Percentiles rank a stretch among this genome's conserved stretches.
Evolutionary conservation across 2,329 filamentous ascomycete genomes (phyloP).

Genomic region (Cladosporium colombiae): DNA sequence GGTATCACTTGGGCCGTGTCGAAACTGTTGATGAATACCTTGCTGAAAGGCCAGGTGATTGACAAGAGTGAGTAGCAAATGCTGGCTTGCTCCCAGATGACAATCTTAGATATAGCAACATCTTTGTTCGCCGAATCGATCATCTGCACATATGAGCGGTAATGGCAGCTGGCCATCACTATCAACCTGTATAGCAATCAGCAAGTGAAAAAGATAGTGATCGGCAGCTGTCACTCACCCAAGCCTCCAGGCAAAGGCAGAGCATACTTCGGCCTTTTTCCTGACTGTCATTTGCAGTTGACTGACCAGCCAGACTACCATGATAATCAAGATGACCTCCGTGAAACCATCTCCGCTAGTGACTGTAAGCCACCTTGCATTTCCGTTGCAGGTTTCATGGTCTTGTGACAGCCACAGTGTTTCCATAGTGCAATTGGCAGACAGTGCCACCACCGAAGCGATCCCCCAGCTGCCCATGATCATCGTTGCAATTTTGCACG

Average conservation of each 20-base stretch:
- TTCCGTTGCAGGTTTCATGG: neutral
- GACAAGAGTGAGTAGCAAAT: conserved; percentile 3
- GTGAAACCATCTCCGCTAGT: neutral
- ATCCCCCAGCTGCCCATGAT: neutral
- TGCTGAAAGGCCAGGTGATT: conserved; percentile 8
- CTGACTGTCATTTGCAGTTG: neutral
- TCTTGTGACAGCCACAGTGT: neutral
- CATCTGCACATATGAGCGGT: neutral
- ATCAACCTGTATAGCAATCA: neutral
- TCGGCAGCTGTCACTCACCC: neutral
- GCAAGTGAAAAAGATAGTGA: neutral
- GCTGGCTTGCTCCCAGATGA: neutral
- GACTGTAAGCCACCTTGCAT: neutral
- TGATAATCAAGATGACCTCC: neutral
- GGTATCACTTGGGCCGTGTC: neutral
- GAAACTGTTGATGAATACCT: neutral
- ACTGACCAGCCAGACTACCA: neutral
- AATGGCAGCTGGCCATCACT: neutral
- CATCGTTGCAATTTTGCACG: neutral
- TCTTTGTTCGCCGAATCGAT: neutral
- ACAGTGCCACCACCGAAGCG: neutral
- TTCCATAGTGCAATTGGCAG: neutral
- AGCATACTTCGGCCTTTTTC: neutral
- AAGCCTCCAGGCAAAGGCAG: neutral
- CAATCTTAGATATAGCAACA: neutral